phyloP scores from a whole-genome alignment of 2,329 filamentous ascomycete genomes.

The Hypomyces rosellus region DNA sequence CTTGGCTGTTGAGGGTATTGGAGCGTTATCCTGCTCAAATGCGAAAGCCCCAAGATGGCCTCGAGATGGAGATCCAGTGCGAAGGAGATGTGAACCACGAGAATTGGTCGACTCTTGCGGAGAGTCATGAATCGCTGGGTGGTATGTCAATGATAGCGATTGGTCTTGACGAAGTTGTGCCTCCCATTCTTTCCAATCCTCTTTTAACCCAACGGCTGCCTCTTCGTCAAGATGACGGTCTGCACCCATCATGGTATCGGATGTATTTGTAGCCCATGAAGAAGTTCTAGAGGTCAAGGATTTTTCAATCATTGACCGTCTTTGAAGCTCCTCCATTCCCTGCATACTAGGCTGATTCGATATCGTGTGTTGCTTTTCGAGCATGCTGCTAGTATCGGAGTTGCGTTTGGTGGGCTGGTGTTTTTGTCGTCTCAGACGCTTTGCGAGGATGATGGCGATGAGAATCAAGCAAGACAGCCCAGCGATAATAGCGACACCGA shows the following conservation, averaged over 20 bases:
- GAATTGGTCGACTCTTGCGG: neutral
- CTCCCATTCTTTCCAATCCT: constrained; percentile 36
- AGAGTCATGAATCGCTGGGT: constrained; percentile 17
- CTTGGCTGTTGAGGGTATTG: neutral
- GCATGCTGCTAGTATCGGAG: neutral
- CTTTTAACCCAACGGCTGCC: constrained; percentile 16
- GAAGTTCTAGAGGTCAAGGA: constrained; percentile 1
- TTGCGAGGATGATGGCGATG: constrained; percentile 1
- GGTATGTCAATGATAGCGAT: constrained; percentile 21
- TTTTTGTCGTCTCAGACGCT: neutral
- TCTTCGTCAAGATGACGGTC: neutral
- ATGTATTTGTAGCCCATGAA: neutral
- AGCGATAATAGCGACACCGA: too few relatives aligned
- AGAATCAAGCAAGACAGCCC: neutral
- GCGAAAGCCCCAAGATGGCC: neutral
- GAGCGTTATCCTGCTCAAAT: constrained; percentile 1
- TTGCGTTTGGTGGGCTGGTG: constrained; percentile 2
- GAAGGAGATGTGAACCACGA: constrained; percentile 1
- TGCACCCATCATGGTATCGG: neutral
- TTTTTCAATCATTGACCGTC: constrained; percentile 10
- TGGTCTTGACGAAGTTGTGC: constrained; percentile 26
- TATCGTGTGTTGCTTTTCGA: constrained; percentile 3
- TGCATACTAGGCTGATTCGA: neutral
- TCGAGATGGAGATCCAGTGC: neutral
- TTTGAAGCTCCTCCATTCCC: constrained; percentile 7